A percentile compares a stretch with the other conserved stretches of the same genome.
Conservation (phyloP, 2,329 filamentous ascomycete genomes). For the Apiospora koreana region DNA sequence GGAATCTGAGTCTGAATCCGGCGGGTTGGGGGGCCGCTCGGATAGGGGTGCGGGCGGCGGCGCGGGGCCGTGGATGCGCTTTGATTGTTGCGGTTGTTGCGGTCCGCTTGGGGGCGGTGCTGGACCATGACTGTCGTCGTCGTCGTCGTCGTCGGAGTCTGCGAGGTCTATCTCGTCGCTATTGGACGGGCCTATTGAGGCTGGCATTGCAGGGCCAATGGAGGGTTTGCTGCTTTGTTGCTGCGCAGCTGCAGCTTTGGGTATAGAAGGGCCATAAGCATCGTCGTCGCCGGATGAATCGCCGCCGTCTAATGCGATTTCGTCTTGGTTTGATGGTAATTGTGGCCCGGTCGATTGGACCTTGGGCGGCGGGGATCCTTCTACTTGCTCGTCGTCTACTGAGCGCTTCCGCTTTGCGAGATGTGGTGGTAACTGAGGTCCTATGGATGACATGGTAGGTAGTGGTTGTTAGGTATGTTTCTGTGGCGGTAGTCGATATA, state of each 20-base stretch:
- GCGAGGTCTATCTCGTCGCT: conserved; percentile 49
- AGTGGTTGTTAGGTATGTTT: background rate
- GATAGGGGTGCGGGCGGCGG: conserved; percentile 44
- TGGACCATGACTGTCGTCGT: conserved; percentile 25
- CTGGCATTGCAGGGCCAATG: conserved; percentile 28
- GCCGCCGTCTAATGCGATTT: conserved; percentile 46
- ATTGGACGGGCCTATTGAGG: conserved; percentile 42
- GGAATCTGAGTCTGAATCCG: conserved; percentile 31
- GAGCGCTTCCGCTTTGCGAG: conserved; percentile 64
- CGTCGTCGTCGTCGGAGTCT: conserved; percentile 34
- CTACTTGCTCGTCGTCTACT: conserved; percentile 39
- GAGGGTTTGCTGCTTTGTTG: conserved; percentile 18
- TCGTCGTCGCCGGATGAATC: conserved; percentile 42
- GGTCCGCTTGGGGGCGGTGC: conserved; percentile 18
- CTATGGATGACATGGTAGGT: conserved; percentile 64
- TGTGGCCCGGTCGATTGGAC: conserved; percentile 38
- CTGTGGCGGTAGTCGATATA: background rate
- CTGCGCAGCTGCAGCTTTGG: conserved; percentile 7
- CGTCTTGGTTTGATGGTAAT: conserved; percentile 48
- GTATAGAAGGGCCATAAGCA: conserved; percentile 32
- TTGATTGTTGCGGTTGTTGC: conserved; percentile 23
- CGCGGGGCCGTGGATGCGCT: conserved; percentile 42
- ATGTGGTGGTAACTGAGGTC: conserved; percentile 69
- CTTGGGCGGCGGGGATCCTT: conserved; percentile 47
- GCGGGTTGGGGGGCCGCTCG: conserved; percentile 33